These are phyloP conservation scores for Apium graveolens DNA, from an alignment of 129 eudicot genomes.

Conservation along the genomic window DNA sequence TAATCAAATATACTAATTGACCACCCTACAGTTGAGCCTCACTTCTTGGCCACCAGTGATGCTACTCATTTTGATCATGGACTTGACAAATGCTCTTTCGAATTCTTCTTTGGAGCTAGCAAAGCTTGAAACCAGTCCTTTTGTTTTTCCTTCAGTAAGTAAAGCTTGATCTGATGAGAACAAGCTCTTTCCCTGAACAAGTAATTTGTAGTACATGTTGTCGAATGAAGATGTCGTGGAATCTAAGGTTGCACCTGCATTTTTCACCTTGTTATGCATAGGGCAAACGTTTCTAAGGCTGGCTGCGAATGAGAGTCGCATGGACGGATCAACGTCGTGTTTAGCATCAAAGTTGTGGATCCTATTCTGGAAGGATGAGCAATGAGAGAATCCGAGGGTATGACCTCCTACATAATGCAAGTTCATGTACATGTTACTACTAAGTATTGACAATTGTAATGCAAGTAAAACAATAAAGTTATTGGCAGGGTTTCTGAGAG, in stretches of 20 bases:
- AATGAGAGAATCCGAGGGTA: conserved; percentile 72
- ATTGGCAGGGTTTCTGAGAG: not conserved
- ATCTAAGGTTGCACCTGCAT: conserved; percentile 62
- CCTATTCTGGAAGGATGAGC: conserved; percentile 71
- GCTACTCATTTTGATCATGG: conserved; percentile 98
- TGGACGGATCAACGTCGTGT: conserved; percentile 53
- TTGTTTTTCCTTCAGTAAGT: conserved; percentile 41
- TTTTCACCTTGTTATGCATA: conserved; percentile 39
- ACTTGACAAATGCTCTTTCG: conserved; percentile 53
- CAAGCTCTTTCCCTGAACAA: conserved; percentile 55
- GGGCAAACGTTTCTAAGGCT: conserved; percentile 51
- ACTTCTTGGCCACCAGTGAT: conserved; percentile 62
- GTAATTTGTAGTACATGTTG: conserved; percentile 53
- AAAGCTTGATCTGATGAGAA: conserved; percentile 80
- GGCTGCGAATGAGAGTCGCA: conserved; percentile 59
- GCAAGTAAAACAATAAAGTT: not conserved
- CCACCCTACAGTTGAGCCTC: conserved; percentile 50
- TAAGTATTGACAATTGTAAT: not conserved
- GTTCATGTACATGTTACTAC: not conserved
- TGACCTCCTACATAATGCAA: conserved; percentile 49
- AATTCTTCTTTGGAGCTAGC: conserved; percentile 57
- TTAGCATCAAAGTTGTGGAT: conserved; percentile 43
- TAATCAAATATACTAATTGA: conserved; percentile 11
- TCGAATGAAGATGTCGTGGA: conserved; percentile 53
- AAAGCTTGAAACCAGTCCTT: conserved; percentile 49